A percentile compares a stretch with the other conserved stretches of the same genome.
phyloP scores from a whole-genome alignment of 139 green algal genomes.

The Chlorella sp. region DNA sequence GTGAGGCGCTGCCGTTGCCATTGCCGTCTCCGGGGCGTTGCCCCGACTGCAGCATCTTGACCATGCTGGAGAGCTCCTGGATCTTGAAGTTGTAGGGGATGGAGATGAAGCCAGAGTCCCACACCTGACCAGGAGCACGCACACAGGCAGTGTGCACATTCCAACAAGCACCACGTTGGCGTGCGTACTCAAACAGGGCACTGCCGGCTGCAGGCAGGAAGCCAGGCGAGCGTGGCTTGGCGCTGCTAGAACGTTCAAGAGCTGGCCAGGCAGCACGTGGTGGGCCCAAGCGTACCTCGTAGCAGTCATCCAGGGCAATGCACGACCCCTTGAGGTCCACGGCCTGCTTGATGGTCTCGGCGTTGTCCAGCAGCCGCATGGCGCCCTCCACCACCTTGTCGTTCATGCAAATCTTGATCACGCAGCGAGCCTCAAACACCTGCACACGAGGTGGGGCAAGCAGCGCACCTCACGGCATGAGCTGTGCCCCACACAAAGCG shows the following conservation, averaged over 20 bases:
- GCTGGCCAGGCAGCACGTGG: too few relatives aligned
- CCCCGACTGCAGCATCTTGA: slow-evolving; percentile 45
- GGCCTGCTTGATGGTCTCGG: slow-evolving; percentile 50
- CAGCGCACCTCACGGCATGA: too few relatives aligned
- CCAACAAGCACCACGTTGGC: too few relatives aligned
- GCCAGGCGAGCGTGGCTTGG: too few relatives aligned
- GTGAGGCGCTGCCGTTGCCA: too few relatives aligned
- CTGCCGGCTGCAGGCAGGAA: too few relatives aligned
- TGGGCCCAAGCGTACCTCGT: slow-evolving; percentile 79
- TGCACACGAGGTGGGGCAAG: too few relatives aligned
- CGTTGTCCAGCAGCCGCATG: slow-evolving; percentile 64
- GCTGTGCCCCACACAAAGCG: too few relatives aligned
- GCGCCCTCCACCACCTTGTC: slow-evolving; percentile 57
- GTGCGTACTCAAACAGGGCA: too few relatives aligned
- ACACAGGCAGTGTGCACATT: too few relatives aligned
- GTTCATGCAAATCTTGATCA: slow-evolving; percentile 54
- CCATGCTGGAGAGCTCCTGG: slow-evolving; percentile 47
- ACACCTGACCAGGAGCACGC: too few relatives aligned
- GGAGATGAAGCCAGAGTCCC: slow-evolving; percentile 88
- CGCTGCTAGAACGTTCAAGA: too few relatives aligned
- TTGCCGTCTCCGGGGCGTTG: slow-evolving; percentile 9
- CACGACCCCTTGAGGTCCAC: slow-evolving; percentile 70
- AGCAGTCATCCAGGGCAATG: slow-evolving; percentile 88
- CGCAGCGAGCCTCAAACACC: slow-evolving; percentile 20
- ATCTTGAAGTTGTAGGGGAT: slow-evolving; percentile 86